Evolutionary conservation across 2,329 filamentous ascomycete species (phyloP), one percentile per base, ranked within the genome.

Genomic region (Cytospora schulzeri): DNA sequence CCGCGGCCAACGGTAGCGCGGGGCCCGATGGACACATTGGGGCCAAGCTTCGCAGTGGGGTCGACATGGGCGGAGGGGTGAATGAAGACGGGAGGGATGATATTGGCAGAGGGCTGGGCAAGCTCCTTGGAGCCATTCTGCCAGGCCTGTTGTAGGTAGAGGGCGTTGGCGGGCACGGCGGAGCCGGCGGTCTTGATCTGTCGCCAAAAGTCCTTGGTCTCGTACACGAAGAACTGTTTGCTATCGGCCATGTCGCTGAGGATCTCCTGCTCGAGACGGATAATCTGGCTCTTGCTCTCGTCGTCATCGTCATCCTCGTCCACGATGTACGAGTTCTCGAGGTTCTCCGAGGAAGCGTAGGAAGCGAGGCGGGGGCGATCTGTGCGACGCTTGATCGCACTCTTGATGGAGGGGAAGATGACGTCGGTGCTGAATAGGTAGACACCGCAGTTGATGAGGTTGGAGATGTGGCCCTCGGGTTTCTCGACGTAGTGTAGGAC

Each of bases 181-280:
- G 94, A 98, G 66, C 95, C 95, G 66, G 95, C 95, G 1, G 95
- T 97, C 86, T 99, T 99, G 86, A 99, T 98, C 83, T 99, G 95
- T 72, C 95, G 92, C 95, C 95, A 99, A 79, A 99, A 99, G 77
- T 98, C 95, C 81, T 96, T 96, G 70, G 94, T 98, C 82, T 99
- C 95, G 77, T 97, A 91, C 35, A 98, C 95, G 79, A 93, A 98
- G 83, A 99, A 99, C 77, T 95, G 92, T 80, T 96, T 95, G 85
- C 88, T 97, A 79, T 98, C 95, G 67, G 95, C 94, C 73, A 98
- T 88, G 74, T 98, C 94, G 59, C 93, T 91, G 66, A 99, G 85
- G 60, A 98, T 97, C 76, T 99, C 95, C 80, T 98, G 95, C 81
- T 99, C 95, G 63, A 99, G 85, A 60, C 95, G 91, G 71, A 99